Evolutionary conservation across 2,329 filamentous ascomycete species (phyloP), one percentile per base, ranked within the genome.

Genomic region (Ilyonectria destructans): DNA sequence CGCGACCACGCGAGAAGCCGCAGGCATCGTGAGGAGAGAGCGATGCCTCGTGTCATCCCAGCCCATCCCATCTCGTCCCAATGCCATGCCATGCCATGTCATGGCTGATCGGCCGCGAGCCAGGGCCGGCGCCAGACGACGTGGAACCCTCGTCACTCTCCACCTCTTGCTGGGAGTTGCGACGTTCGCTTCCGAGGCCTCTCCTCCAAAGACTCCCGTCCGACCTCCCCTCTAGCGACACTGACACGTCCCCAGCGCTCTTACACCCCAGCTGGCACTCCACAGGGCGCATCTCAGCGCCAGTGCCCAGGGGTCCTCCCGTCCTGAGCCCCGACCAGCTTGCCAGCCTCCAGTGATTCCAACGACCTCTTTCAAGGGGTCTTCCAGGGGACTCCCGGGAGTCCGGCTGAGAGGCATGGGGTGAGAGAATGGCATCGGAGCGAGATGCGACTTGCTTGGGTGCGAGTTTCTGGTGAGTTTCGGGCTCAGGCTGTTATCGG

Each of bases 281-380:
- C 74, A 76, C 74, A 66, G 69, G 71, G 70, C 73, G 73, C 71
- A 76, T 75, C 74, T 58, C 73, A 74, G 66, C 74, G 74, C 74
- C 73, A 75, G 63, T 72, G 49, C 66, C 62, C 73, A 75, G 71
- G 67, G 74, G 71, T 72, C 68, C 62, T 71, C 68, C 74, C 74
- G 69, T 70, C 65, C 56, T 66, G 33, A 67, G 60, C 60, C 67
- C 61, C 58, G 33, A 59, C 46, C 63, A 56, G 29, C 62, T 45
- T 21, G 31, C 58, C 58, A 58, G 52, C 58, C 64, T 37, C 57
- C 33, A 62, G 59, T 51, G 58, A 19, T 26, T 46, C 62, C 31
- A 33, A 12, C 31, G 31, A 33, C 8, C 8, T 33, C 31, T 33
- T 33, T 8, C 40, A 43, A 43, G 37, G n/a, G 40, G 40, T 17